phyloP scores from a whole-genome alignment of 306 rosid species.

The Quercus variabilis region DNA sequence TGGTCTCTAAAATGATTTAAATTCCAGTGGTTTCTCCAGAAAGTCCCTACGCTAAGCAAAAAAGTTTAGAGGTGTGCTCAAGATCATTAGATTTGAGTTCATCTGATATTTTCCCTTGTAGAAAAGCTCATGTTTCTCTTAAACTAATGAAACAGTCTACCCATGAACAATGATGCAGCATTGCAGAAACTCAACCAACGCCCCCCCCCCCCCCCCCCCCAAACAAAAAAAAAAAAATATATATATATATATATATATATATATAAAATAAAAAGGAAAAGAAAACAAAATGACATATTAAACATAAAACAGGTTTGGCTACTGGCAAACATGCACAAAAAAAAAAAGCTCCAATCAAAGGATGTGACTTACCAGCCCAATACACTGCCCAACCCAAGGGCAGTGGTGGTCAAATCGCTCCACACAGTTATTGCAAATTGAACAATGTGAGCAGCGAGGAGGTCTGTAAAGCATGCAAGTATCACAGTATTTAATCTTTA shows the following conservation, averaged over 20 bases:
- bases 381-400: constrained; percentile 99
- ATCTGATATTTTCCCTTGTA: background rate
- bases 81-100: background rate
- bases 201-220: too few species aligned
- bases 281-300: background rate
- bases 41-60: background rate
- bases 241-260: too few species aligned
- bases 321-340: too few species aligned
- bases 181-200: too few species aligned
- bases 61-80: background rate
- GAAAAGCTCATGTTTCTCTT: background rate
- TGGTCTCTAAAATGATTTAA: background rate
- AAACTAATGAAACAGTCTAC: background rate
- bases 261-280: background rate
- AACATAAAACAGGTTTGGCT: constrained; percentile 3
- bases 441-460: constrained; percentile 98
- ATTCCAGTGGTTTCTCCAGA: background rate
- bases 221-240: too few species aligned
- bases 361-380: constrained; percentile 77
- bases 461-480: constrained; percentile 99
- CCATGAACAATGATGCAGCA: background rate
- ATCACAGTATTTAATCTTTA: constrained; percentile 91
- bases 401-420: constrained; percentile 97
- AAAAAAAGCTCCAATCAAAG: background rate
- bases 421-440: constrained; percentile 96